Base-by-base conservation (phyloP, 768 basidiomycete species). In the Pleurotus platypus region DNA sequence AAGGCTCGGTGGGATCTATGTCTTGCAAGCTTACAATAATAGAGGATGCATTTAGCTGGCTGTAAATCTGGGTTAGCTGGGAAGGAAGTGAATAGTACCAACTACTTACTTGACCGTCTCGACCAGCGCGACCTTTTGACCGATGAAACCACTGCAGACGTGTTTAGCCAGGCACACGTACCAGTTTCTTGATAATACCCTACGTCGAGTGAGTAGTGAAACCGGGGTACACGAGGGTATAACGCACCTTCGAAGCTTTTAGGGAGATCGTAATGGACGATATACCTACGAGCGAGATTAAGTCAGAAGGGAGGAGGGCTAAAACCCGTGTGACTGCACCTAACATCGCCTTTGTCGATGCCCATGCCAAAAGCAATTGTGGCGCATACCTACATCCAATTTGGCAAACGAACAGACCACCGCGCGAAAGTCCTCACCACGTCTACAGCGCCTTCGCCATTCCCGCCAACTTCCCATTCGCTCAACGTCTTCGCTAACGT, bases 131-230 rank as follows among this genome's bases (percentile, higher is more conserved):
- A 45, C 90, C 90, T 89, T 47, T 9, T 24, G 43, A 46, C 49
- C 16, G 12, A 53, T 16, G 18, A 18, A 15, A 20, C 2, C 20
- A 20, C 20, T 20, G n/a, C 8, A 12, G 26, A 42, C 11, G 22
- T 11, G 3, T 35, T 8, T 9, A 11, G 11, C 4, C 12, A 35
- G 30, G 8, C 20, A 26, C 8, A 58, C 75, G 20, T 62, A 85
- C 89, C 90, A 60, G 90, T 92, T 69, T 93, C 92, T 67, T 93
- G 92, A 67, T 94, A 94, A 67, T 86, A 94, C 0, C 90, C 91
- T 90, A 15, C 40, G 7, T 30, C 11, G 46, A 57, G 40, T 55
- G 2, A 39, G 35, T 48, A 58, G 15, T 39, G 47, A 39, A 16
- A 57, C 16, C 35, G 15, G 38, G 24, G 55, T 42, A 12, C 30